Evolutionary conservation across 2,329 filamentous ascomycete species (phyloP).

Genomic region (Aspergillus pseudoviridinutans): DNA sequence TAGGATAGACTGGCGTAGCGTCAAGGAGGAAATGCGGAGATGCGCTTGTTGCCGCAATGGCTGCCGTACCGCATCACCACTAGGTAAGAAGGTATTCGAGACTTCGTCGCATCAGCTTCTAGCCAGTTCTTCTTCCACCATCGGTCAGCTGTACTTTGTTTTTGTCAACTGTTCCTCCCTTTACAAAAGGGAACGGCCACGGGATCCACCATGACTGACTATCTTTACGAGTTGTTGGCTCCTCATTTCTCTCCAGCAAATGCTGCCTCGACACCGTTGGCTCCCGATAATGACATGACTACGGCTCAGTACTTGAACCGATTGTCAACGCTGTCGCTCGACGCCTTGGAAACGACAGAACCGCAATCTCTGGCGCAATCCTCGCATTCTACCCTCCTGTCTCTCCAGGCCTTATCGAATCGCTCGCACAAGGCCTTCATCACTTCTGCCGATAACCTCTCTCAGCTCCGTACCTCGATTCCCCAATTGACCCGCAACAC

Average conservation of each 20-base stretch:
- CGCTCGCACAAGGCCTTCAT: slow-evolving; percentile 84
- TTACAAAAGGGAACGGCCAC: slow-evolving; percentile 10
- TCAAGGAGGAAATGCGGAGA: slow-evolving; percentile 13
- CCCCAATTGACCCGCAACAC: slow-evolving; percentile 65
- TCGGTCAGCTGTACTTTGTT: slow-evolving; percentile 3
- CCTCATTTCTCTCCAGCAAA: slow-evolving; percentile 53
- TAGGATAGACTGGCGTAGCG: background rate
- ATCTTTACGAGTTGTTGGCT: slow-evolving; percentile 69
- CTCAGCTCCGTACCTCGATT: slow-evolving; percentile 68
- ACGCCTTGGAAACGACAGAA: slow-evolving; percentile 69
- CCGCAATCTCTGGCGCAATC: slow-evolving; percentile 74
- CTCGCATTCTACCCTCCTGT: slow-evolving; percentile 74
- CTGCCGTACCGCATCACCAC: slow-evolving; percentile 16
- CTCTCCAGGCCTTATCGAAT: slow-evolving; percentile 82
- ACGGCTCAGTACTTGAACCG: slow-evolving; percentile 66
- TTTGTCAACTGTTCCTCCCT: slow-evolving; percentile 7
- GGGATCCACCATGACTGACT: slow-evolving; percentile 58
- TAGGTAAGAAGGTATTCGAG: too few species aligned
- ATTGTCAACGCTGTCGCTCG: slow-evolving; percentile 71
- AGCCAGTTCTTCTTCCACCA: slow-evolving; percentile 5
- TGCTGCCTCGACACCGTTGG: slow-evolving; percentile 9
- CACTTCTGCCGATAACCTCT: slow-evolving; percentile 71
- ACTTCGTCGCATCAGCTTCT: slow-evolving; percentile 1
- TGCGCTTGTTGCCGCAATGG: slow-evolving; percentile 29
- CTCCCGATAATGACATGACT: slow-evolving; percentile 25